A percentile compares a stretch with the other conserved stretches of the same genome.
These are phyloP conservation scores for Phoma sp. DNA, from an alignment of 2,329 filamentous ascomycete genomes.

Conservation along the genomic window DNA sequence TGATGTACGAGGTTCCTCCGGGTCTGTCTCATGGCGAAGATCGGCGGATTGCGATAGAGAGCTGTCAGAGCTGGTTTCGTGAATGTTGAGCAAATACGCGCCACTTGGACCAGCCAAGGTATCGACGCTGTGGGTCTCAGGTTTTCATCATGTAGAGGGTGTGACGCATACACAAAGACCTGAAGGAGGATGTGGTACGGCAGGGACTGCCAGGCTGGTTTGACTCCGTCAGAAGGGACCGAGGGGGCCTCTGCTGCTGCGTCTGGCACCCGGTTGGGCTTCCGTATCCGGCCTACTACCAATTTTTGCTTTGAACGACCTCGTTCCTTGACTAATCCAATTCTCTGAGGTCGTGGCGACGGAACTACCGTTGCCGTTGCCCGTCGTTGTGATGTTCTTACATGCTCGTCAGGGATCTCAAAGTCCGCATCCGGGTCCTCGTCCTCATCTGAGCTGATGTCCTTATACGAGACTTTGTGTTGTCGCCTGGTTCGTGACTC, in stretches of 20 bases:
- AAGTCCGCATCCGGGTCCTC: slow-evolving; percentile 38
- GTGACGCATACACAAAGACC: slow-evolving; percentile 72
- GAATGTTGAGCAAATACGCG: slow-evolving; percentile 67
- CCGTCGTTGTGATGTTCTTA: slow-evolving; percentile 18
- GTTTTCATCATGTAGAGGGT: slow-evolving; percentile 60
- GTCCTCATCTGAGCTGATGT: slow-evolving; percentile 41
- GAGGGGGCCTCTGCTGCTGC: slow-evolving; percentile 3
- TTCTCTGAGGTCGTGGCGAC: slow-evolving; percentile 20
- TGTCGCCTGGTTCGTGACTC: slow-evolving; percentile 20
- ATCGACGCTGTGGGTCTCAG: slow-evolving; percentile 54
- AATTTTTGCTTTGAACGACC: slow-evolving; percentile 20
- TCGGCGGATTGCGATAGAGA: slow-evolving; percentile 72
- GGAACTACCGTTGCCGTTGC: slow-evolving; percentile 11
- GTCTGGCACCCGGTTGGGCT: slow-evolving; percentile 23
- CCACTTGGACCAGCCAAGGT: slow-evolving; percentile 69
- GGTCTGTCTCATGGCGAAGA: slow-evolving; percentile 61
- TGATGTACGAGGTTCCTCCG: slow-evolving; percentile 56
- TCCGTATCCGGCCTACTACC: slow-evolving; percentile 36
- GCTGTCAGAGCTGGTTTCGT: slow-evolving; percentile 75
- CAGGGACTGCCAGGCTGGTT: slow-evolving; percentile 50
- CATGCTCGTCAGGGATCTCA: slow-evolving; percentile 24
- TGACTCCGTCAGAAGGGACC: slow-evolving; percentile 38
- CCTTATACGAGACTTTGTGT: slow-evolving; percentile 40
- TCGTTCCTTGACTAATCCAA: not conserved
- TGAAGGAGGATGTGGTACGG: slow-evolving; percentile 73